Conservation (phyloP, 495 filamentous ascomycete species). For the Jackrogersella multiformis region DNA sequence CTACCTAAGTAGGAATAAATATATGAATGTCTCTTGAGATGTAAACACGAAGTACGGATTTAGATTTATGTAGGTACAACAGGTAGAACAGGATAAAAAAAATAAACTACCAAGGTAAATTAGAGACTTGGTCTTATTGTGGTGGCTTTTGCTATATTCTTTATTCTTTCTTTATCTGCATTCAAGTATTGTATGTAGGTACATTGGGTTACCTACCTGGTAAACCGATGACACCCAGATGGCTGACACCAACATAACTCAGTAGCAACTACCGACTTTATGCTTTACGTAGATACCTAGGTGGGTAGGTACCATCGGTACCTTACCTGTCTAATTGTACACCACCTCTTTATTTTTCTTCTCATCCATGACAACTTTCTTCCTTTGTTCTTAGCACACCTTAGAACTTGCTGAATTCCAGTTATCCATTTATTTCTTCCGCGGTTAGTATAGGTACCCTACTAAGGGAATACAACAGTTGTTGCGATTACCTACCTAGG, state of each 20-base stretch:
- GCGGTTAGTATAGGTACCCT: too few relatives aligned
- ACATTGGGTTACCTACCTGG: slow-evolving; percentile 24
- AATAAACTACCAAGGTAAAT: neutral
- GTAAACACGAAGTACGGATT: too few relatives aligned
- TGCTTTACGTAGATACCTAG: slow-evolving; percentile 10
- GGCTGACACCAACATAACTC: slow-evolving; percentile 25
- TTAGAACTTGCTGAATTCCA: too few relatives aligned
- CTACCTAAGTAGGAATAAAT: too few relatives aligned
- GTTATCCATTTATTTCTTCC: too few relatives aligned
- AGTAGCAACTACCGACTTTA: slow-evolving; percentile 14
- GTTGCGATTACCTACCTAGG: too few relatives aligned
- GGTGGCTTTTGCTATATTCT: slow-evolving; percentile 10
- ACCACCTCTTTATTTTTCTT: neutral
- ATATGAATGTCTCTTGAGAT: too few relatives aligned
- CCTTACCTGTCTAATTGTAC: neutral
- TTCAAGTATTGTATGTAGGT: neutral
- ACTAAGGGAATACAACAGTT: too few relatives aligned
- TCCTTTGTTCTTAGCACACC: too few relatives aligned
- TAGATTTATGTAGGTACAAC: neutral
- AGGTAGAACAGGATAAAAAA: neutral
- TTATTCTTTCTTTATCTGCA: slow-evolving; percentile 14
- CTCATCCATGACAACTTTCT: neutral
- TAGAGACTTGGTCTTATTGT: neutral
- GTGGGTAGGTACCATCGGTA: slow-evolving; percentile 7
- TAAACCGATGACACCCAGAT: slow-evolving; percentile 33